Evolutionary conservation across 75 land plant species (phyloP), one percentile per base, ranked within the genome.

Genomic region (Sequoia sempervirens): DNA sequence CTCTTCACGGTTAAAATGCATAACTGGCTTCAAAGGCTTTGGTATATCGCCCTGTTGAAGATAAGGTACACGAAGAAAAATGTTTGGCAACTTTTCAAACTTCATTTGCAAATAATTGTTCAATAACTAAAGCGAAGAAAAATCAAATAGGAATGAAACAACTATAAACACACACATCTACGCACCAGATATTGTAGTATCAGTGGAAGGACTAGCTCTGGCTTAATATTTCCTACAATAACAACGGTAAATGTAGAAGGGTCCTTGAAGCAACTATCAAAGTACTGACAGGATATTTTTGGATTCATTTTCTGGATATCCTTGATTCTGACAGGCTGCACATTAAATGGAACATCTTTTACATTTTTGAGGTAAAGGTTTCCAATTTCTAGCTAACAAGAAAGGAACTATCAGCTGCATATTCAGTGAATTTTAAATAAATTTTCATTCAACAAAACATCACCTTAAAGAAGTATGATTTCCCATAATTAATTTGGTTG

Each of bases 401-500:
- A 54, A 32, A 80, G 38, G 53, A 54, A 64, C 28, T 26, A n/a
- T 10, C 23, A 80, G n/a, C 17, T 75, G 1, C 4, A 37, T 37
- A 82, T 38, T 37, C 36, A 30, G 5, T 30, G 53, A 83, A 41
- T 50, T 43, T 75, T 23, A 20, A 38, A 26, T 45, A 8, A 1
- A 18, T 45, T 26, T 13, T 2, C 37, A 36, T 32, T 38, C 37
- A 64, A 18, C 75, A 46, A 28, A 47, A 36, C 5, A 85, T 82
- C 88, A 97, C 99, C 95, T 95, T 89, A 84, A 97, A 97, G 76
- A 94, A 97, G 83, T 96, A 96, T 10, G 99, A 97, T 74, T 92
- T 92, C 37, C 99, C 99, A 89, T 97, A 96, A 80, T 97, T 97
- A 2, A 97, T 72, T 87, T 97, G 97, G 72, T 95, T 90, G 72